Evolutionary conservation across 306 rosid genomes (phyloP).

Genomic region (Cicer bijugum): DNA sequence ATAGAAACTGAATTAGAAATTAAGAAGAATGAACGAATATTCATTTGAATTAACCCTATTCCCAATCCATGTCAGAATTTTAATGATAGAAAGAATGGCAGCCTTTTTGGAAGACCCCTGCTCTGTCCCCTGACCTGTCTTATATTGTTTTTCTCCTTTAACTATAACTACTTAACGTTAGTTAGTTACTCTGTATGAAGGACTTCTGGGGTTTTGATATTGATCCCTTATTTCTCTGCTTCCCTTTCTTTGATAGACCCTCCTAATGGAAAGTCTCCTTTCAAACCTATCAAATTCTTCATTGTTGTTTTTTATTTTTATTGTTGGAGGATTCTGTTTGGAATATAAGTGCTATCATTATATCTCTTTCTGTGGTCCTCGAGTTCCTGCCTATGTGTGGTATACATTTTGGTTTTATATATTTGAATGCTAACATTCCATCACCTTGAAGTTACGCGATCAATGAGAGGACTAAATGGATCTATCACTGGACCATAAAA

Average conservation of each 20-base stretch:
- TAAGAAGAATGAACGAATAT: background rate
- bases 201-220: background rate
- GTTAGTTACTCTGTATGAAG: background rate
- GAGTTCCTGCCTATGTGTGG: conserved; percentile 1
- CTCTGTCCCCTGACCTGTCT: no score
- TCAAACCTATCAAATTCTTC: background rate
- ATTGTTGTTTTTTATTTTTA: background rate
- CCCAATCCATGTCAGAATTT: background rate
- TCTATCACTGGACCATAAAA: conserved; percentile 25
- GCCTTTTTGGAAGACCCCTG: background rate
- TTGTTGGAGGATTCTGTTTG: background rate
- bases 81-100: background rate
- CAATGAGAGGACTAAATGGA: conserved; percentile 17
- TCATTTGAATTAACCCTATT: background rate
- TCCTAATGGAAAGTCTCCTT: background rate
- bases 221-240: background rate
- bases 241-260: background rate
- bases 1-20: background rate
- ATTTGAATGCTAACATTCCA: conserved; percentile 11
- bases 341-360: conserved; percentile 2
- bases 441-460: conserved; percentile 15
- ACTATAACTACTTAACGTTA: background rate
- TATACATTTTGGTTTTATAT: conserved; percentile 16
- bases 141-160: background rate
- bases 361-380: background rate